These are phyloP conservation scores for Plasmodium gonderi DNA, from an alignment of 169 alveolate species.

Conservation along the genomic window DNA sequence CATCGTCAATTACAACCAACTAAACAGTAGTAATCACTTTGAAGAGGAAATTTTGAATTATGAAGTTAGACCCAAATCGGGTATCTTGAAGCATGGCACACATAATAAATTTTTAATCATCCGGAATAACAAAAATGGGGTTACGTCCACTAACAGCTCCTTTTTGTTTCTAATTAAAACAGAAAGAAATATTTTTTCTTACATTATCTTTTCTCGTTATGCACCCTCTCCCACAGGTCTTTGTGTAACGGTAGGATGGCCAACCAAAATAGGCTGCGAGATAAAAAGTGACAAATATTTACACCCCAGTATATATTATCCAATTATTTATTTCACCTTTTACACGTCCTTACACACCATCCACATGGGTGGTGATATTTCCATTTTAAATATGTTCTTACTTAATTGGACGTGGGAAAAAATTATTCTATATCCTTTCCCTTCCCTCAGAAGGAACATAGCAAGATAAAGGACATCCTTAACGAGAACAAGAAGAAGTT, in stretches of 20 bases:
- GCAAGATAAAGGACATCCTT: slow-evolving; percentile 29
- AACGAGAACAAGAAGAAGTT: slow-evolving; percentile 46
- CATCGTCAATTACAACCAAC: slow-evolving; percentile 22
- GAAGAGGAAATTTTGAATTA: slow-evolving; percentile 15
- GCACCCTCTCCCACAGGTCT: not conserved
- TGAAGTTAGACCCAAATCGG: slow-evolving; percentile 19
- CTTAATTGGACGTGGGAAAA: too few relatives aligned
- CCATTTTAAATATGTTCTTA: too few relatives aligned
- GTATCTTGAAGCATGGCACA: slow-evolving; percentile 17
- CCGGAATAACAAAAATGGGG: slow-evolving; percentile 10
- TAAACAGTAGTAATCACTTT: not conserved
- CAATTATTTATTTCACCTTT: too few relatives aligned
- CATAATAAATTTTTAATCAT: slow-evolving; percentile 36
- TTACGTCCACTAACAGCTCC: not conserved
- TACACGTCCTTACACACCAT: too few relatives aligned
- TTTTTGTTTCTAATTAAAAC: slow-evolving; percentile 41
- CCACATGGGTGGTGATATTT: too few relatives aligned
- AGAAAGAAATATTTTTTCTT: slow-evolving; percentile 21
- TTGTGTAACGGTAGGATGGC: slow-evolving; percentile 5
- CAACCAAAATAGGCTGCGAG: not conserved
- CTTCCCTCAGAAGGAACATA: slow-evolving; percentile 23
- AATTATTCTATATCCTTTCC: not conserved
- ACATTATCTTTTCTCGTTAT: slow-evolving; percentile 30
- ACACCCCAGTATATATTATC: too few relatives aligned
- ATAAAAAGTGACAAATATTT: not conserved